Evolutionary conservation across 2,329 filamentous ascomycete species (phyloP).

Genomic region (Penicillium fuscoglaucum): DNA sequence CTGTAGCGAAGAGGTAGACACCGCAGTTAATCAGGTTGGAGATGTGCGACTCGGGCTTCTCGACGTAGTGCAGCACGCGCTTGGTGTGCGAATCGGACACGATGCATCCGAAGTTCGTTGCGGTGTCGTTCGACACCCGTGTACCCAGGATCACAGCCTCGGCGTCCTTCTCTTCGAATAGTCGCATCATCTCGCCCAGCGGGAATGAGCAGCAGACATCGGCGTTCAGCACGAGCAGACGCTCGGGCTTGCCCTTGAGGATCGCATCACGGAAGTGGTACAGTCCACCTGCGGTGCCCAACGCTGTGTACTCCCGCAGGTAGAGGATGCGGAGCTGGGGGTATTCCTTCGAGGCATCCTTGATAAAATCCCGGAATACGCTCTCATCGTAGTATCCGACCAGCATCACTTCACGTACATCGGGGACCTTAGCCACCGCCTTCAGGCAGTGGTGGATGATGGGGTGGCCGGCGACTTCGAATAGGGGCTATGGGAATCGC

Average conservation of each 20-base stretch:
- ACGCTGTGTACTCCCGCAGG: conserved; percentile 92
- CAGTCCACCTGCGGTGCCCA: conserved; percentile 92
- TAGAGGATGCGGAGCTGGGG: conserved; percentile 90
- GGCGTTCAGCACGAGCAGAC: conserved; percentile 95
- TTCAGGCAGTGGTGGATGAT: conserved; percentile 98
- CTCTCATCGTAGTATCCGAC: conserved; percentile 98
- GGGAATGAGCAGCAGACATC: conserved; percentile 99
- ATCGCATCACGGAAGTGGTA: conserved; percentile 99
- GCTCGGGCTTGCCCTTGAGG: conserved; percentile 89
- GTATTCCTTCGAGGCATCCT: conserved; percentile 80
- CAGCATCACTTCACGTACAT: conserved; percentile 93
- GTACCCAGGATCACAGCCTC: conserved; percentile 97
- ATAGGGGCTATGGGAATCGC: conserved; percentile 68
- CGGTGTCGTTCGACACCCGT: conserved; percentile 83
- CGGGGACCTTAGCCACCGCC: conserved; percentile 84
- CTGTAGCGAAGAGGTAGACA: conserved; percentile 94
- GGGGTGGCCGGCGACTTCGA: conserved; percentile 96
- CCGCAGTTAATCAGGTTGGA: conserved; percentile 99
- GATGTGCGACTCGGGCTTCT: conserved; percentile 97
- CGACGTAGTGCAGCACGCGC: conserved; percentile 96
- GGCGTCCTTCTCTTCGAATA: conserved; percentile 92
- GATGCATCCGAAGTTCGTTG: conserved; percentile 96
- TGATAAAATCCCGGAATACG: conserved; percentile 98
- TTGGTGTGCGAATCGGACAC: conserved; percentile 92
- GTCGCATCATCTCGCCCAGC: conserved; percentile 87